Evolutionary conservation across 108 stramenopile genomes (phyloP).

Genomic region (Pseudonitzschia multiseries): DNA sequence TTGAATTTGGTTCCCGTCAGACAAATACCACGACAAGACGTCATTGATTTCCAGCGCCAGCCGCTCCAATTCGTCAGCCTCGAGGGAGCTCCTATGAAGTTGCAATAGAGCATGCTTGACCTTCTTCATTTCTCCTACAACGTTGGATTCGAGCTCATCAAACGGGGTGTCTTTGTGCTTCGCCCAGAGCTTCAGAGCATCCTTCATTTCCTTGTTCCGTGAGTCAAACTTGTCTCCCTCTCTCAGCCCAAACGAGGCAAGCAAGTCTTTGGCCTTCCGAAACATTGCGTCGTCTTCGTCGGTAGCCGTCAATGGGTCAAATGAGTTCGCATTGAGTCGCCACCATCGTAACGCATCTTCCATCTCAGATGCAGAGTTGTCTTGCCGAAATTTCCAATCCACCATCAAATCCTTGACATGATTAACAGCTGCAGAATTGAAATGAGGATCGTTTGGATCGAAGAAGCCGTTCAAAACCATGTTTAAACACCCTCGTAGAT

Average conservation of each 20-base stretch:
- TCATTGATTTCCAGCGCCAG: slow-evolving; percentile 30
- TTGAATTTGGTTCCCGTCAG: slow-evolving; percentile 25
- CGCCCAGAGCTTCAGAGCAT: slow-evolving; percentile 26
- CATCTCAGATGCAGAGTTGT: slow-evolving; percentile 39
- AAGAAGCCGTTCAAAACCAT: slow-evolving; percentile 30
- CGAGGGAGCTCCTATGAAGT: slow-evolving; percentile 21
- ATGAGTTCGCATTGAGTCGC: slow-evolving; percentile 30
- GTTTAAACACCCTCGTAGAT: slow-evolving; percentile 27
- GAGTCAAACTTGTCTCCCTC: slow-evolving; percentile 29
- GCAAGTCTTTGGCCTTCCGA: slow-evolving; percentile 26
- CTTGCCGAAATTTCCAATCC: slow-evolving; percentile 34
- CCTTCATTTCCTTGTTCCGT: slow-evolving; percentile 32
- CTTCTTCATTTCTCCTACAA: slow-evolving; percentile 22
- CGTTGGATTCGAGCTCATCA: slow-evolving; percentile 22
- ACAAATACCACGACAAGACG: slow-evolving; percentile 35
- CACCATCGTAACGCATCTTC: slow-evolving; percentile 47
- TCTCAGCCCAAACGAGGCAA: slow-evolving; percentile 31
- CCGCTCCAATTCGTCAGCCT: slow-evolving; percentile 18
- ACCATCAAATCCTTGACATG: slow-evolving; percentile 30
- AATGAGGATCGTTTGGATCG: slow-evolving; percentile 29
- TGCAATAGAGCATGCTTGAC: slow-evolving; percentile 41
- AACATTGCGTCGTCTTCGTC: slow-evolving; percentile 23
- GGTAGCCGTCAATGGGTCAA: slow-evolving; percentile 35
- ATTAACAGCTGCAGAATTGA: slow-evolving; percentile 28
- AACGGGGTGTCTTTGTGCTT: slow-evolving; percentile 35